These are phyloP conservation scores for Anisogramma anomala DNA, from an alignment of 2,329 filamentous ascomycete species.

Conservation along the genomic window DNA sequence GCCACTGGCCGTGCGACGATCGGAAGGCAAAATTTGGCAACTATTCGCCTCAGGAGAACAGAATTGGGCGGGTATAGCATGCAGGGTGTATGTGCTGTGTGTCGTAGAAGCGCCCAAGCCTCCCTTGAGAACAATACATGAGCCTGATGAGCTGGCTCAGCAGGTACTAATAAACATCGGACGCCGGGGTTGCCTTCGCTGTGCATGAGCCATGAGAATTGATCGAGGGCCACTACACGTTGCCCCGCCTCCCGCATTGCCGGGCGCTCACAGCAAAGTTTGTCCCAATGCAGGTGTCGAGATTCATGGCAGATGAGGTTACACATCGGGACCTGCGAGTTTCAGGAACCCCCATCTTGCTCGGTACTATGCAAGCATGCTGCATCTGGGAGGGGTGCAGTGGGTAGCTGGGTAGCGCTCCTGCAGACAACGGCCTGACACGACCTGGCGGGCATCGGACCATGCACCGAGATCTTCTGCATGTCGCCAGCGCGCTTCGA, in stretches of 20 bases:
- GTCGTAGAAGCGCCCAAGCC: neutral
- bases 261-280: neutral
- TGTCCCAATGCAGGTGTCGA: constrained; percentile 10
- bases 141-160: no score
- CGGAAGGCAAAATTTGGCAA: constrained; percentile 4
- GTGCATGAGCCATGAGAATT: neutral
- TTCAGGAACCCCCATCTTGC: constrained; percentile 7
- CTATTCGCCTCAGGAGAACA: neutral
- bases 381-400: constrained; percentile 11
- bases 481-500: neutral
- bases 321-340: constrained; percentile 7
- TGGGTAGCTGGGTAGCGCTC: constrained; percentile 11
- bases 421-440: constrained; percentile 10
- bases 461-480: constrained; percentile 2
- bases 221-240: neutral
- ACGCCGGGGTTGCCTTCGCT: neutral
- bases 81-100: neutral
- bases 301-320: constrained; percentile 11
- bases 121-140: neutral
- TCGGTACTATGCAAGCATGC: constrained; percentile 6
- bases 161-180: neutral
- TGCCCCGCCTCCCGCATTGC: neutral
- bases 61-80: neutral
- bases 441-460: constrained; percentile 5
- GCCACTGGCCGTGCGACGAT: constrained; percentile 11